Evolutionary conservation across 129 eudicot species (phyloP).

Genomic region (Tagetes erecta): DNA sequence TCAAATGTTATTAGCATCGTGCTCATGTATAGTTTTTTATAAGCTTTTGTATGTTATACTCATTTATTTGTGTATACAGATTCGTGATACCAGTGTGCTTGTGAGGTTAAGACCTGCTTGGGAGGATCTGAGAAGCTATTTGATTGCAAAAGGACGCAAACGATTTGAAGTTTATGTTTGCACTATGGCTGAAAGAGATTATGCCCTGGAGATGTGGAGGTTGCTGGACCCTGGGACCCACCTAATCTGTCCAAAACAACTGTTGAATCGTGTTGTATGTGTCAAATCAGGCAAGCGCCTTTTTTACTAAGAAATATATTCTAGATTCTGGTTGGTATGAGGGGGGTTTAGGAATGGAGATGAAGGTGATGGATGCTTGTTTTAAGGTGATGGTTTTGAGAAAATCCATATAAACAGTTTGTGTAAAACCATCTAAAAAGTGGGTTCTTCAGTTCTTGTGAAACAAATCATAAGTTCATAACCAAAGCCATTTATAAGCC

Average conservation of each 20-base stretch:
- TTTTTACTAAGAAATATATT: slow-evolving; percentile 5
- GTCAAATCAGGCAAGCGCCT: slow-evolving; percentile 73
- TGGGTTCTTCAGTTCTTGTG: neutral
- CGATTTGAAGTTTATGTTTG: slow-evolving; percentile 94
- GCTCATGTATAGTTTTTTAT: neutral
- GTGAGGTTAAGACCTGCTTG: slow-evolving; percentile 96
- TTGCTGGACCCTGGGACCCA: slow-evolving; percentile 83
- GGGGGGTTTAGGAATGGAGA: slow-evolving; percentile 14
- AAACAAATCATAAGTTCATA: neutral
- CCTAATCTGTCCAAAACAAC: slow-evolving; percentile 66
- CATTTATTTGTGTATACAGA: slow-evolving; percentile 49
- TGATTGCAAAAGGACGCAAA: slow-evolving; percentile 89
- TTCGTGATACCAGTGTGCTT: slow-evolving; percentile 96
- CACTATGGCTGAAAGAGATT: slow-evolving; percentile 98
- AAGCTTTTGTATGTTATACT: slow-evolving; percentile 2
- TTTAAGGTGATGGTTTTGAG: neutral
- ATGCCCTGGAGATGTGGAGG: slow-evolving; percentile 99
- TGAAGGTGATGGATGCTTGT: neutral
- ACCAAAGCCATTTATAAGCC: neutral
- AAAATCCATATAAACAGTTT: neutral
- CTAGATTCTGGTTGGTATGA: neutral
- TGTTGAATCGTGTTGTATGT: slow-evolving; percentile 80
- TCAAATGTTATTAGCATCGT: neutral
- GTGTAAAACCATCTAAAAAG: neutral
- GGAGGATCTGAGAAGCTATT: slow-evolving; percentile 89